These are phyloP conservation scores for Sporothrix variecibatus DNA, from an alignment of 2,329 filamentous ascomycete genomes.

Conservation along the genomic window DNA sequence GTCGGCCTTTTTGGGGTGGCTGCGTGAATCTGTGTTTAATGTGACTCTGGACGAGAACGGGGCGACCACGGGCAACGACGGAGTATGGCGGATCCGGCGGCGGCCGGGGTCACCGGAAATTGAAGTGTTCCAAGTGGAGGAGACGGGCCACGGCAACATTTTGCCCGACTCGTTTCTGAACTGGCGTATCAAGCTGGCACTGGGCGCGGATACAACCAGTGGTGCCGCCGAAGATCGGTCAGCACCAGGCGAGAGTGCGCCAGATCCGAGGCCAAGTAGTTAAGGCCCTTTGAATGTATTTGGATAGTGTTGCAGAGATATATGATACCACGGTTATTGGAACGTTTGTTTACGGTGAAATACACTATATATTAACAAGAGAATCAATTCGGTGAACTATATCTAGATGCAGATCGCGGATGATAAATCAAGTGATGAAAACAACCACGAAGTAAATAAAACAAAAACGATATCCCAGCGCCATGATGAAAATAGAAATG, in stretches of 20 bases:
- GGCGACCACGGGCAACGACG: conserved; percentile 42
- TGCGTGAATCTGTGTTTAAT: conserved; percentile 56
- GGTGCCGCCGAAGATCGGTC: background rate
- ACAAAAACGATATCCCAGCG: background rate
- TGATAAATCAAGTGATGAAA: background rate
- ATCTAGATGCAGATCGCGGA: conserved; percentile 10
- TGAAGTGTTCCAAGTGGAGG: conserved; percentile 72
- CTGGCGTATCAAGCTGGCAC: conserved; percentile 64
- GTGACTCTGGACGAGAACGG: conserved; percentile 31
- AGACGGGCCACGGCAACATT: conserved; percentile 74
- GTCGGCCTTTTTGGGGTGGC: conserved; percentile 71
- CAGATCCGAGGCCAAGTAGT: background rate
- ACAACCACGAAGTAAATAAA: background rate
- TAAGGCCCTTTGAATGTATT: too few species aligned
- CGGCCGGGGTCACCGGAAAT: conserved; percentile 63
- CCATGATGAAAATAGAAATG: background rate
- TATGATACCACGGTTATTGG: background rate
- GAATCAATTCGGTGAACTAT: conserved; percentile 8
- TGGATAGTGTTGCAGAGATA: too few species aligned
- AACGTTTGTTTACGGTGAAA: background rate
- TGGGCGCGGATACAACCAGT: conserved; percentile 33
- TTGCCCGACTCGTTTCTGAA: conserved; percentile 75
- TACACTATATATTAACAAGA: conserved; percentile 16
- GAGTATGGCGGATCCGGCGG: conserved; percentile 79
- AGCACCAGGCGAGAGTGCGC: background rate